Base-by-base conservation (phyloP, 2,329 filamentous ascomycete genomes). In the Cyphellophora attinorum region DNA sequence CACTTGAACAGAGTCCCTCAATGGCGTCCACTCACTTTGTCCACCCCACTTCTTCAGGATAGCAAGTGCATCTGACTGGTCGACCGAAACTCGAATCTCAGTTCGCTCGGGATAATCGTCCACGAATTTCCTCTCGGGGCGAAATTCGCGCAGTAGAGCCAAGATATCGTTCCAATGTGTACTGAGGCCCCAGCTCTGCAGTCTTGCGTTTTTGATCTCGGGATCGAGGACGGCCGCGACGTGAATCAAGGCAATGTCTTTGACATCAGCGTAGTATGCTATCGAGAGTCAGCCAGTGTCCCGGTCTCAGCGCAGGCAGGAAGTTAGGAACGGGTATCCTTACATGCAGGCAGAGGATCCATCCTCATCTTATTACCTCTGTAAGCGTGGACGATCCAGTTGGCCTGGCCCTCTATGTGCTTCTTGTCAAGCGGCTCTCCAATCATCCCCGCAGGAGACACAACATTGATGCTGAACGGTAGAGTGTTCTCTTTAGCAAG, bases 141-240 rank as follows among this genome's bases (percentile, higher is more conserved):
- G 56, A 3, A 59, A 17, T 27, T 58, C 54, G 14, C 57, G 49
- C 27, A 65, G 47, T 6, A 60, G 50, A 0, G 38, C 45, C 4
- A 68, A 40, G 3, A 56, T 40, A 1, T 60, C 45, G n/a, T 68
- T 67, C 51, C 59, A 68, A 31, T 56, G 69, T 35, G 59, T 67
- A 0, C 59, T 59, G 2, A 59, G 54, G 0, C 65, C 68, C 31
- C 68, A 72, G 1, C 57, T 73, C 45, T 76, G 72, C 5, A 79
- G 49, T 2, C 74, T 62, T 45, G 76, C 63, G 0, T 59, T 58
- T 2, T 53, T 40, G 0, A 74, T 59, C 0, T 57, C 53, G 0
- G 59, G 56, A 14, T 71, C 54, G 0, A 72, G 55, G 3, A 69
- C 53, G 0, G 65, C 72, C 3, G 68, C 64, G 3, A 76, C 57